These are phyloP conservation scores for Parastagonospora avenae DNA, from an alignment of 2,329 filamentous ascomycete species.

Conservation along the genomic window DNA sequence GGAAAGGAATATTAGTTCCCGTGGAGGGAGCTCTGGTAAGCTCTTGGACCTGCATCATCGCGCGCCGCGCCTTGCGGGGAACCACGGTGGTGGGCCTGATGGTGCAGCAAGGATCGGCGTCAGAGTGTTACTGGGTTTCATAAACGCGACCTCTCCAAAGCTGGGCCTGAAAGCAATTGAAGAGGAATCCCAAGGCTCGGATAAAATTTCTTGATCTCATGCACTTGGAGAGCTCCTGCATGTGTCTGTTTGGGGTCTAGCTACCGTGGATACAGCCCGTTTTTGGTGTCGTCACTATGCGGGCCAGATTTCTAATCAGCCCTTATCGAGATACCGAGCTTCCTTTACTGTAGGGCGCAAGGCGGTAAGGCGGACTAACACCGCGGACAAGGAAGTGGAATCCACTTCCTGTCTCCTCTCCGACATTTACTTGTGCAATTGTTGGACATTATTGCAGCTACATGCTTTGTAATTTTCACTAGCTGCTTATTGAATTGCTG, in stretches of 20 bases:
- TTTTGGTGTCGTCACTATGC: constrained; percentile 24
- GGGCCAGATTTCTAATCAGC: constrained; percentile 32
- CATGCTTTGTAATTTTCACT: no score
- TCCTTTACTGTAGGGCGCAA: constrained; percentile 1
- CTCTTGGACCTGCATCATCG: constrained; percentile 22
- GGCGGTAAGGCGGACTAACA: constrained; percentile 7
- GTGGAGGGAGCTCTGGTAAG: constrained; percentile 7
- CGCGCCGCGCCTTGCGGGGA: constrained; percentile 3
- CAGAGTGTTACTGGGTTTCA: background rate
- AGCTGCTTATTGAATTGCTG: background rate
- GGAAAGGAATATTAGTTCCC: background rate
- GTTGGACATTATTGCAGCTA: no score
- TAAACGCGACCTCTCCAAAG: background rate
- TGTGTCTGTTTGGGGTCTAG: constrained; percentile 13
- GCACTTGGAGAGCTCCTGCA: constrained; percentile 1
- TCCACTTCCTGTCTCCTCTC: constrained; percentile 2
- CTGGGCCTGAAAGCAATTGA: background rate
- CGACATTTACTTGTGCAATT: no score
- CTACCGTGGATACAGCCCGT: constrained; percentile 8
- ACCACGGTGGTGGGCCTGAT: constrained; percentile 8
- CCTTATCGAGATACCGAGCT: constrained; percentile 21
- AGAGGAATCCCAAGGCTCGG: background rate
- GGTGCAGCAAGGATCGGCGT: constrained; percentile 3
- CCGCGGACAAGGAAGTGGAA: constrained; percentile 13
- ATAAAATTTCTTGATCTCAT: background rate